Evolutionary conservation across 2,329 filamentous ascomycete species (phyloP).

Genomic region (Falciphora oryzae): DNA sequence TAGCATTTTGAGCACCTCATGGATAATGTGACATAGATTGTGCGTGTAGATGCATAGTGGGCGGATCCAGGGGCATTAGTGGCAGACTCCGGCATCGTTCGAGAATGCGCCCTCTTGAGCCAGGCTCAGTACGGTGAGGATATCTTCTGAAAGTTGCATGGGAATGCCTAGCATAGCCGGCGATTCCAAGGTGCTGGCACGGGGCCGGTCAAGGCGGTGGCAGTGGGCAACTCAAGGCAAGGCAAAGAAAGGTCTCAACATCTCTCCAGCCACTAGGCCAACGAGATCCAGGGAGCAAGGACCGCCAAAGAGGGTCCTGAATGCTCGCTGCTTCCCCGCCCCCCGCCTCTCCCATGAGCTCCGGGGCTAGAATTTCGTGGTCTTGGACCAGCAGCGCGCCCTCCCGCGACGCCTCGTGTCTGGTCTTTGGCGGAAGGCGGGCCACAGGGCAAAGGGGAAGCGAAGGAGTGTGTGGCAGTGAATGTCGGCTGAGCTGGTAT

Average conservation of each 20-base stretch:
- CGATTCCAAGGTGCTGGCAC: not conserved
- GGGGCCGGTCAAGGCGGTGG: not conserved
- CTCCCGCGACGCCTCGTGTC: not conserved
- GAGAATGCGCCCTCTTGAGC: not conserved
- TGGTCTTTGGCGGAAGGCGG: not conserved
- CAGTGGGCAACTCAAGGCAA: not conserved
- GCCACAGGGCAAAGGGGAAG: not conserved
- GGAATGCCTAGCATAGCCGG: not conserved
- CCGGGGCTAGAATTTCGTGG: not conserved
- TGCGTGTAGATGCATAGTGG: not conserved
- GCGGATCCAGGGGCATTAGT: not conserved
- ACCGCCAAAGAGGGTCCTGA: not conserved
- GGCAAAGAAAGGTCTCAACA: not conserved
- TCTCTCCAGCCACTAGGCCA: not conserved
- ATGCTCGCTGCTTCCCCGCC: not conserved
- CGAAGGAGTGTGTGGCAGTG: not conserved
- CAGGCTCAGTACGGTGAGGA: not conserved
- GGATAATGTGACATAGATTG: not conserved
- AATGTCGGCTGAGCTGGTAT: not conserved
- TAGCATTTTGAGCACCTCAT: not conserved
- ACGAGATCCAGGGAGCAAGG: not conserved
- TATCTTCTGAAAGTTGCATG: not conserved
- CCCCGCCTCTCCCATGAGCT: not conserved
- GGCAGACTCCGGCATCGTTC: not conserved
- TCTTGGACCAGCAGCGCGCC: not conserved